Base-by-base conservation (phyloP, 2,329 filamentous ascomycete genomes). In the Fusarium lyarnte region DNA sequence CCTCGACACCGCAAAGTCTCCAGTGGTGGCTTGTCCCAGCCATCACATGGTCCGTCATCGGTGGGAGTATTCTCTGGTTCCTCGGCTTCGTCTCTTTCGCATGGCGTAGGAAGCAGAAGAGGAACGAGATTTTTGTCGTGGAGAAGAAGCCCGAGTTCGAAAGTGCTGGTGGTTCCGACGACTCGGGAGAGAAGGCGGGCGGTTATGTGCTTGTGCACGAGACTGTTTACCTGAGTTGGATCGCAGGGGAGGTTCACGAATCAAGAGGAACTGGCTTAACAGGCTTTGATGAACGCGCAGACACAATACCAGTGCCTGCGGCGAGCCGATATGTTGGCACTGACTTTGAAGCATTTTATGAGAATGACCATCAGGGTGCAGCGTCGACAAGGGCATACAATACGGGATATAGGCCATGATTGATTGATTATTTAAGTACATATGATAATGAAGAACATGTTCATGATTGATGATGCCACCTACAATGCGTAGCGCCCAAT, bases 141-240 rank as follows among this genome's bases (percentile, higher is more conserved):
- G 80, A 82, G 66, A 80, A 78, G 60, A 75, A 77, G 49, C 81
- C 79, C 1, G 79, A 81, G 43, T 82, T 81, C 46, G 81, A 82
- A 65, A 67, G 63, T 29, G 79, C 77, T 7, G 67, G 75, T 29
- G 69, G 65, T 21, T 51, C 54, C 16, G 66, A 66, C 6, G 49
- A 63, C 12, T 57, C 58, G 6, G 72, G 55, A 25, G 74, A 73
- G 16, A 75, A 72, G 36, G 67, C 64, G 2, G 66, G 64, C 12
- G 80, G 80, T 1, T 76, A 81, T 33, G 76, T 82, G 6, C 76
- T 82, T 31, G 75, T 81, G 12, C 81, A 82, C n/a, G 80, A 82
- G 71, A 82, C 80, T 10, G 80, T 82, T 0, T 82, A 80, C 54
- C 61, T 81, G 19, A 78, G 78, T 49, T 82, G 80, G 80, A 77